Base-by-base conservation (phyloP, 78 protist genomes). In the Parvularia atlantis region DNA sequence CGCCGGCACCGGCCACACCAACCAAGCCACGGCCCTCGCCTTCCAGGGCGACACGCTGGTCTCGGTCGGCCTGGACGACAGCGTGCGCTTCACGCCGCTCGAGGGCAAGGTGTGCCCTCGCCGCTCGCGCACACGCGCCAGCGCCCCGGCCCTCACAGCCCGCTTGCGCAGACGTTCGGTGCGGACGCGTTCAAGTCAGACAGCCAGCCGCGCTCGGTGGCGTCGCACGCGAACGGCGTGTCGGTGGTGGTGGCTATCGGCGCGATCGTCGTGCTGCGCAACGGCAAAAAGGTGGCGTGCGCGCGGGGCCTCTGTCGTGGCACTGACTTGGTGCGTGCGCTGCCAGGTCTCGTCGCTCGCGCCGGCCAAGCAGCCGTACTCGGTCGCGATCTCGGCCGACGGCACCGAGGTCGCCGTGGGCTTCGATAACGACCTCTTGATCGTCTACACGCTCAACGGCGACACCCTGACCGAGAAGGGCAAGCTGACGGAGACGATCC, bases 31-130 rank as follows among this genome's bases (percentile, higher is more conserved):
- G 24, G 17, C 24, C 17, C 76, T 84, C 39, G 57, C 52, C 28
- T 48, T 76, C 59, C 61, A 31, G 58, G 80, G 78, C 54, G 81
- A 71, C 43, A 31, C 40, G 69, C 17, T 80, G 28, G 61, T 66
- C 53, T 77, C 89, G 16, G 63, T 78, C 57, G 81, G 77, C 53
- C 74, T 56, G 77, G 89, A 84, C 59, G 84, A 84, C 65, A 58
- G 62, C 39, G 62, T 80, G 30, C 66, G 77, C 33, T 11, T 71
- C 54, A 76, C 85, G 26, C 66, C 33, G 33, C 48, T 80, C 62
- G 39, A 81, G 14, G 4, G n/a, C n/a, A n/a, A n/a, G n/a, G n/a
- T n/a, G n/a, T n/a, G n/a, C n/a, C n/a, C n/a, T n/a, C n/a, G n/a
- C n/a, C n/a, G n/a, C n/a, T n/a, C n/a, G n/a, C n/a, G n/a, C n/a